Evolutionary conservation across 2,329 filamentous ascomycete species (phyloP), one percentile per base, ranked within the genome.

Genomic region (Aspergillus novofumigatus): DNA sequence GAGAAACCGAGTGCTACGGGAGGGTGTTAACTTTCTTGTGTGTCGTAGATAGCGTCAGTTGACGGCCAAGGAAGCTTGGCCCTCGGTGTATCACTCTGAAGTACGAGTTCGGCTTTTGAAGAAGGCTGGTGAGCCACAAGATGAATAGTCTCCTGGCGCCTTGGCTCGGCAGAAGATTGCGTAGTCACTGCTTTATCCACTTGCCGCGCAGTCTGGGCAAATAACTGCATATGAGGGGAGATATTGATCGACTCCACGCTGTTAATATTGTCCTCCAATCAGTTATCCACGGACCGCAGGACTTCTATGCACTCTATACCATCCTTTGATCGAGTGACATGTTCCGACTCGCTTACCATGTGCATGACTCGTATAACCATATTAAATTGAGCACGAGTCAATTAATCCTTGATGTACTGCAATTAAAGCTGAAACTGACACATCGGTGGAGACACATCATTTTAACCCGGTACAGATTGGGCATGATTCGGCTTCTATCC

Each of bases 1-100:
- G 57, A 52, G 10, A 60, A 60, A 2, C 55, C 51, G 3, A 65
- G 60, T 78, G 74, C 67, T 71, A 79, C 63, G 4, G 65, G 62
- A 23, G 65, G 61, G n/a, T 67, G 65, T 49, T 67, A 50, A 23
- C 20, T 42, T 51, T 10, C 0, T 17, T 35, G 32, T 35, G 32
- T 6, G 14, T 17, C 0, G 10, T 32, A 32, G 5, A 17, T 35
- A 35, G 32, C 14, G 11, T 35, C 32, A 38, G 29, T 32, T 2
- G 29, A 14, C 29, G 29, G 11, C 11, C 29, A 32, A 32, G 14
- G 14, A 38, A 17, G 32, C 32, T 38, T 38, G 5, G 5, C 7
- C 32, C 23, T 38, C 2, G 14, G 1, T 17, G 14, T 38, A 17
- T 38, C 5, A 4, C 4, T 35, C 14, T 17, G 6, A 4, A 17